phyloP scores from a whole-genome alignment of 2,329 filamentous ascomycete genomes.

The Venturia carpophila region DNA sequence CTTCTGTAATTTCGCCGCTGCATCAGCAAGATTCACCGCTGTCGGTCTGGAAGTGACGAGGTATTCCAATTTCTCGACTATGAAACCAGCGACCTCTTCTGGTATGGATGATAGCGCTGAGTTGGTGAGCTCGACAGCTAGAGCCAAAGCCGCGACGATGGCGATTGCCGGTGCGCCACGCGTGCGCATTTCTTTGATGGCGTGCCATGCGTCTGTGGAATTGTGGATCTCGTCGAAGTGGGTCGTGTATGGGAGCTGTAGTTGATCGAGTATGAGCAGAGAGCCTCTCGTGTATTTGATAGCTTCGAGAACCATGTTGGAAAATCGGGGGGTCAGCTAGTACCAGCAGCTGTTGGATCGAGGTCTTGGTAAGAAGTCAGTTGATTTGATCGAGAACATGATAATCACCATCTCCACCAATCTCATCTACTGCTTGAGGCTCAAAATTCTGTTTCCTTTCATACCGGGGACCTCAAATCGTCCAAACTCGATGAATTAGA shows the following conservation, averaged over 20 bases:
- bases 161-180: conserved; percentile 87
- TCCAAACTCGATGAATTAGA: neutral
- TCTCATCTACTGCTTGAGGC: too few species aligned
- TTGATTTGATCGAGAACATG: neutral
- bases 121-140: conserved; percentile 72
- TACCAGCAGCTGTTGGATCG: neutral
- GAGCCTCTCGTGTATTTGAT: conserved; percentile 64
- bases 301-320: conserved; percentile 53
- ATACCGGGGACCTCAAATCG: too few species aligned
- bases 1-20: conserved; percentile 68
- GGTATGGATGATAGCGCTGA: conserved; percentile 38
- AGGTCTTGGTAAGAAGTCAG: neutral
- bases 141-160: conserved; percentile 85
- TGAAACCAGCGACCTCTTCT: conserved; percentile 58
- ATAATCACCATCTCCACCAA: too few species aligned
- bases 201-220: conserved; percentile 69
- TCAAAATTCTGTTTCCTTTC: too few species aligned
- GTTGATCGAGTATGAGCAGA: conserved; percentile 72
- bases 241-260: conserved; percentile 72
- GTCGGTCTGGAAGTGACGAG: conserved; percentile 85
- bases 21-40: conserved; percentile 89
- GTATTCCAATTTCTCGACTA: conserved; percentile 72
- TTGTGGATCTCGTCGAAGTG: conserved; percentile 67
- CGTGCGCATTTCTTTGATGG: conserved; percentile 73
- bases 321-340: too few species aligned